phyloP scores from a whole-genome alignment of 2,329 filamentous ascomycete species.

The Fusarium newnesense region DNA sequence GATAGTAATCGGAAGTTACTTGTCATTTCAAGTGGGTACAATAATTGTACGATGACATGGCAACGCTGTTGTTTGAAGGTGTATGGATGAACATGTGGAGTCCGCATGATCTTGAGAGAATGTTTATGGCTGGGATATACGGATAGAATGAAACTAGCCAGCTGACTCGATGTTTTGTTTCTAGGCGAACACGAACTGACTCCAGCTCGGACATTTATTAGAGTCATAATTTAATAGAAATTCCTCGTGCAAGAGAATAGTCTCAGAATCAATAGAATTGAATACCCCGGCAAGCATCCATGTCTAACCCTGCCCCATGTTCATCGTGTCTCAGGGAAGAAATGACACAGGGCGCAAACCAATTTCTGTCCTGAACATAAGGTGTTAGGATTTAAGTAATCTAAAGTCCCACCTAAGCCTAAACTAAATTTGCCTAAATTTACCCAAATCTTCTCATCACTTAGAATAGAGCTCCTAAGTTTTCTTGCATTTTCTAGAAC shows the following conservation, averaged over 20 bases:
- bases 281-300: constrained; percentile 6
- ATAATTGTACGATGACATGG: background rate
- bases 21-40: background rate
- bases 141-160: background rate
- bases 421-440: too few relatives aligned
- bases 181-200: background rate
- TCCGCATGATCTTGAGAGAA: background rate
- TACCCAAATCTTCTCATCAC: too few relatives aligned
- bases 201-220: background rate
- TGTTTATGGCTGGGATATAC: background rate
- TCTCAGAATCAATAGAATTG: background rate
- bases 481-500: too few relatives aligned
- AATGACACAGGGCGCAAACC: too few relatives aligned
- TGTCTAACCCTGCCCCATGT: constrained; percentile 11
- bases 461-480: too few relatives aligned
- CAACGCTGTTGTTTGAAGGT: background rate
- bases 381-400: too few relatives aligned
- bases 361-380: too few relatives aligned
- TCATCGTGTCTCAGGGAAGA: background rate
- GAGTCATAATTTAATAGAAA: background rate
- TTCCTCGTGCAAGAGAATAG: background rate
- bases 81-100: background rate
- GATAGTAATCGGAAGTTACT: background rate
- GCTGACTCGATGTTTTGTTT: background rate
- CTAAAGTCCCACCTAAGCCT: too few relatives aligned